Percentiles rank a stretch among this genome's conserved stretches.
These are phyloP conservation scores for Penicillium crystallinum DNA, from an alignment of 495 filamentous ascomycete species.

Conservation along the genomic window DNA sequence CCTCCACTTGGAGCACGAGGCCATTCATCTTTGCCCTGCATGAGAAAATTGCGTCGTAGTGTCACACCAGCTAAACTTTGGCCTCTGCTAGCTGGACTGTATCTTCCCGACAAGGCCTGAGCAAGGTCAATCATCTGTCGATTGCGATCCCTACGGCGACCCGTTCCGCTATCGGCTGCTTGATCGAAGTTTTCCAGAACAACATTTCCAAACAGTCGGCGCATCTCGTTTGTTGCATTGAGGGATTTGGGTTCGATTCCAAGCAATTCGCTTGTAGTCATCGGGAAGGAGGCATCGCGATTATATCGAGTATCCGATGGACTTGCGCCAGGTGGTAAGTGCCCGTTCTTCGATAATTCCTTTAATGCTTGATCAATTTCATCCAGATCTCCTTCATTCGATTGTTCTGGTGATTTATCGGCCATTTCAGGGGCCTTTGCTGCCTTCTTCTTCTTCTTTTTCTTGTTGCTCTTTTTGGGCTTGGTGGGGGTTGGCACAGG, in stretches of 20 bases:
- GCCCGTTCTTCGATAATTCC: slow-evolving; percentile 46
- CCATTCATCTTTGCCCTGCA: slow-evolving; percentile 90
- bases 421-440: slow-evolving; percentile 15
- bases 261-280: slow-evolving; percentile 53
- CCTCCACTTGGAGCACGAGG: slow-evolving; percentile 75
- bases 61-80: slow-evolving; percentile 64
- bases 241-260: slow-evolving; percentile 72
- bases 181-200: slow-evolving; percentile 61
- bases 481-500: slow-evolving; percentile 14
- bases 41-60: slow-evolving; percentile 71
- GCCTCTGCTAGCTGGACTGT: slow-evolving; percentile 50
- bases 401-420: slow-evolving; percentile 8
- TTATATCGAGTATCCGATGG: slow-evolving; percentile 21
- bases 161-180: slow-evolving; percentile 48
- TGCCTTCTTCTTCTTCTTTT: slow-evolving; percentile 41
- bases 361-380: slow-evolving; percentile 80
- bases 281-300: slow-evolving; percentile 42
- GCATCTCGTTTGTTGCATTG: slow-evolving; percentile 90
- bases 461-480: slow-evolving; percentile 46
- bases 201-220: slow-evolving; percentile 78
- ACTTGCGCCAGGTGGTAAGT: slow-evolving; percentile 11
- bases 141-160: slow-evolving; percentile 48
- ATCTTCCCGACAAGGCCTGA: slow-evolving; percentile 59
- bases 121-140: slow-evolving; percentile 61
- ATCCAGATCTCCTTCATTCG: slow-evolving; percentile 49